These are phyloP conservation scores for Saccharum officinarum DNA, from an alignment of 176 grass and related monocot species.

Conservation along the genomic window DNA sequence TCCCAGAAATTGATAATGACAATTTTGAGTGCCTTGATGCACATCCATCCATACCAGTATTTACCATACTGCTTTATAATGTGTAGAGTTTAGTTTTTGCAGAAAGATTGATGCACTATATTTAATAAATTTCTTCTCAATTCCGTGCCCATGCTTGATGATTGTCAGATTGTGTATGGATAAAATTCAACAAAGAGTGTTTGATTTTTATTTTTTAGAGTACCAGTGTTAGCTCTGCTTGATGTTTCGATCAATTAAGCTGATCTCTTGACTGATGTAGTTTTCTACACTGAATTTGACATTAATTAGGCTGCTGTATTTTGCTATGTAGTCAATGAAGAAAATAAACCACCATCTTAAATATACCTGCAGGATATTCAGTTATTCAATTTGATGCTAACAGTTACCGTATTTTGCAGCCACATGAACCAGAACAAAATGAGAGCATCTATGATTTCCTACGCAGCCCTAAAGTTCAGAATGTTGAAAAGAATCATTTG, in stretches of 20 bases:
- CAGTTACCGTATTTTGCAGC: constrained; percentile 43
- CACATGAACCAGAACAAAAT: constrained; percentile 33
- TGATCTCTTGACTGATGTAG: not conserved
- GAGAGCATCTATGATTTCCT: constrained; percentile 58
- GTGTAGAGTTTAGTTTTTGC: constrained; percentile 26
- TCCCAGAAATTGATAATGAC: not conserved
- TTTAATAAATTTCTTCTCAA: not conserved
- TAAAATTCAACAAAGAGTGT: not conserved
- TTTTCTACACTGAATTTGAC: not conserved
- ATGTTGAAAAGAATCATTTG: constrained; percentile 30
- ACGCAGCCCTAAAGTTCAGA: constrained; percentile 26
- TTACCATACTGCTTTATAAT: constrained; percentile 9
- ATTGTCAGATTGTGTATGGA: not conserved
- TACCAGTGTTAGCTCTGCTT: not conserved
- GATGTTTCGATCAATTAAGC: constrained; percentile 24
- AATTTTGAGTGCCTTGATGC: constrained; percentile 6
- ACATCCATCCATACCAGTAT: not conserved
- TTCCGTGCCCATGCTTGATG: not conserved
- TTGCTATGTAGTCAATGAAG: constrained; percentile 1
- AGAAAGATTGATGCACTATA: not conserved
- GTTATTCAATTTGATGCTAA: constrained; percentile 27
- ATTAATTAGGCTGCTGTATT: not conserved
- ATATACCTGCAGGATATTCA: not conserved
- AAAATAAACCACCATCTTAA: constrained; percentile 1
- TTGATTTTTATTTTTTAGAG: not conserved